A percentile compares a stretch with the other conserved stretches of the same genome.
Evolutionary conservation across 495 filamentous ascomycete species (phyloP).

Genomic region (Cenococcum geophilum): DNA sequence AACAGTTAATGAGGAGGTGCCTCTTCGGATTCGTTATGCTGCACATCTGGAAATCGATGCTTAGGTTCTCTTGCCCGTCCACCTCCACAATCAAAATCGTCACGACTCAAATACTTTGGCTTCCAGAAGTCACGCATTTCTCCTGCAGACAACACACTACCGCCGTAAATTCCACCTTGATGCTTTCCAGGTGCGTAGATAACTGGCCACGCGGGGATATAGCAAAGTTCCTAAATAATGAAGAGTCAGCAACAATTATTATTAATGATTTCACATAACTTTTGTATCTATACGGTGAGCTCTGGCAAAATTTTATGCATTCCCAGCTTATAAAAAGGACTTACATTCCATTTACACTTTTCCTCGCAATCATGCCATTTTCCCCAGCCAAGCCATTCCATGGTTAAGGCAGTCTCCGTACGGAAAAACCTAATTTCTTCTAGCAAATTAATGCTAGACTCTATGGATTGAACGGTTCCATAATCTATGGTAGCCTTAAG

Average conservation of each 20-base stretch:
- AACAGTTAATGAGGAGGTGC: too few species aligned
- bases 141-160: background rate
- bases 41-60: background rate
- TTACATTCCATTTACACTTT: background rate
- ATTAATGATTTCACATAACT: too few species aligned
- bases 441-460: too few species aligned
- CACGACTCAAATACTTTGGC: constrained; percentile 2
- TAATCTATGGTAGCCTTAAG: background rate
- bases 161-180: constrained; percentile 5
- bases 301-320: background rate
- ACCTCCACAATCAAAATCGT: constrained; percentile 3
- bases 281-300: background rate
- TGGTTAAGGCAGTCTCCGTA: too few species aligned
- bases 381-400: background rate
- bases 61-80: constrained; percentile 1
- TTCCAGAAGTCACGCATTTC: constrained; percentile 9
- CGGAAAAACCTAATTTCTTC: too few species aligned
- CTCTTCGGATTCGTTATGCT: too few species aligned
- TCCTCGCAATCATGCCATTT: background rate
- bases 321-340: background rate
- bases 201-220: constrained; percentile 7
- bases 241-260: background rate
- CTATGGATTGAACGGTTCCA: too few species aligned
- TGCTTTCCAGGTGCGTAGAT: constrained; percentile 6
- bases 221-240: constrained; percentile 3